phyloP scores from a whole-genome alignment of 768 basidiomycete species.

The Trametes punicea region DNA sequence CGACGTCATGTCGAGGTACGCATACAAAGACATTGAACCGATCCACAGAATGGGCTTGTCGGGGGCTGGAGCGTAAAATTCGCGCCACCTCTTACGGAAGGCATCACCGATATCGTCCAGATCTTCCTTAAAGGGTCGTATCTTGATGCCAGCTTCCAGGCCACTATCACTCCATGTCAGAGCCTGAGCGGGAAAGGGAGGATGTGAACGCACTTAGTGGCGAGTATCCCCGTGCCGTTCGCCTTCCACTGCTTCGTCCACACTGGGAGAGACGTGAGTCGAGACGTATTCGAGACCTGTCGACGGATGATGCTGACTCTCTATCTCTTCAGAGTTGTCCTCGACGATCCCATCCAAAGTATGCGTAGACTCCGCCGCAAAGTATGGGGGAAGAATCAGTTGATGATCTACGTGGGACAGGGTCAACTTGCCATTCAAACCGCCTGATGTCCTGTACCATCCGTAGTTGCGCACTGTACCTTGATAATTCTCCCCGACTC shows the following conservation, averaged over 20 bases:
- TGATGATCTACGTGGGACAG: conserved; percentile 32
- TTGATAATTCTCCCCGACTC: conserved; percentile 44
- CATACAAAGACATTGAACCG: conserved; percentile 41
- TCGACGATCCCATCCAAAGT: conserved; percentile 50
- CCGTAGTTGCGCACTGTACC: neutral
- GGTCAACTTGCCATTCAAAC: neutral
- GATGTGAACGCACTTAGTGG: conserved; percentile 44
- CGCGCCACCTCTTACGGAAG: conserved; percentile 48
- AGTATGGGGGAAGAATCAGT: conserved; percentile 31
- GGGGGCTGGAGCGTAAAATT: conserved; percentile 45
- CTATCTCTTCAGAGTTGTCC: conserved; percentile 35
- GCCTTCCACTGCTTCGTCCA: conserved; percentile 34
- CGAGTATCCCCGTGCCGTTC: conserved; percentile 46
- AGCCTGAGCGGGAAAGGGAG: neutral
- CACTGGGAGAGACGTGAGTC: conserved; percentile 19
- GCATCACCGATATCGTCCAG: conserved; percentile 46
- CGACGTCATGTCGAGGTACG: too few relatives aligned
- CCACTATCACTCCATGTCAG: conserved; percentile 33
- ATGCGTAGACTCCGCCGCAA: conserved; percentile 42
- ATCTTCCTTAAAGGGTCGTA: conserved; percentile 50
- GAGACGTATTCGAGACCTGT: too few relatives aligned
- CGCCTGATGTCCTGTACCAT: too few relatives aligned
- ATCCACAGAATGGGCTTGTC: conserved; percentile 56
- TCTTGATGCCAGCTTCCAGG: conserved; percentile 52
- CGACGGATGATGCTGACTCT: conserved; percentile 33